phyloP scores from a whole-genome alignment of 2,329 filamentous ascomycete species.

The Neofusicoccum parvum region DNA sequence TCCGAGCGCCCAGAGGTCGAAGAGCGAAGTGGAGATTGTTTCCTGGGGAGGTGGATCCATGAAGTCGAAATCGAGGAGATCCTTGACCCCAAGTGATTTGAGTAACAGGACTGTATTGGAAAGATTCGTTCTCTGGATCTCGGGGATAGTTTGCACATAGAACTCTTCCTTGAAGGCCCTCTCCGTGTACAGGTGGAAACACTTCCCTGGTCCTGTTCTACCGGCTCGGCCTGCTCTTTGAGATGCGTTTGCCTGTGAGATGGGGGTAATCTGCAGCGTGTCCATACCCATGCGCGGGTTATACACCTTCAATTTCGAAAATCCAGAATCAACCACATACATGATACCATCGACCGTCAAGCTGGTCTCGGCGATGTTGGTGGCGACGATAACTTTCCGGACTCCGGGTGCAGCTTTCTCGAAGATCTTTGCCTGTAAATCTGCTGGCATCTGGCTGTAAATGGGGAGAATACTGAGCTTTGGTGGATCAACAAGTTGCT shows the following conservation, averaged over 20 bases:
- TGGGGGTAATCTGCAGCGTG: slow-evolving; percentile 94
- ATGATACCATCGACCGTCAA: slow-evolving; percentile 98
- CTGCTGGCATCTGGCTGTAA: slow-evolving; percentile 99
- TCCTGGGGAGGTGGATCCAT: slow-evolving; percentile 99
- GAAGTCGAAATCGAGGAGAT: slow-evolving; percentile 95
- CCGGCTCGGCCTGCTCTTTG: slow-evolving; percentile 93
- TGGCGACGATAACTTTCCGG: slow-evolving; percentile 95
- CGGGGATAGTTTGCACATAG: slow-evolving; percentile 94
- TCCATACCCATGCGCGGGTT: slow-evolving; percentile 99
- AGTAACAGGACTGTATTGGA: slow-evolving; percentile 92
- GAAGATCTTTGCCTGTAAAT: slow-evolving; percentile 97
- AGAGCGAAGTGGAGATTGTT: slow-evolving; percentile 94
- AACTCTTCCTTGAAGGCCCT: slow-evolving; percentile 94
- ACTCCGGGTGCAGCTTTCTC: slow-evolving; percentile 87
- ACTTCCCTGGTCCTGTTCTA: slow-evolving; percentile 91
- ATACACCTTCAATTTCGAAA: slow-evolving; percentile 97
- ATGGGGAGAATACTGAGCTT: slow-evolving; percentile 95
- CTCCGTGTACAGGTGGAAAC: slow-evolving; percentile 92
- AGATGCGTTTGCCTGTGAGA: slow-evolving; percentile 93
- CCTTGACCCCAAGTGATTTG: slow-evolving; percentile 91
- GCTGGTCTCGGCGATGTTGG: slow-evolving; percentile 97
- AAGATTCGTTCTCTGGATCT: slow-evolving; percentile 95
- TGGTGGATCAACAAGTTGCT: slow-evolving; percentile 88
- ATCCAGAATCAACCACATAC: slow-evolving; percentile 96
- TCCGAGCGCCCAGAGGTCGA: slow-evolving; percentile 94